A percentile compares a stretch with the other conserved stretches of the same genome.
Evolutionary conservation across 352 stramenopile genomes (phyloP).

Genomic region (Phytophthora rubi): DNA sequence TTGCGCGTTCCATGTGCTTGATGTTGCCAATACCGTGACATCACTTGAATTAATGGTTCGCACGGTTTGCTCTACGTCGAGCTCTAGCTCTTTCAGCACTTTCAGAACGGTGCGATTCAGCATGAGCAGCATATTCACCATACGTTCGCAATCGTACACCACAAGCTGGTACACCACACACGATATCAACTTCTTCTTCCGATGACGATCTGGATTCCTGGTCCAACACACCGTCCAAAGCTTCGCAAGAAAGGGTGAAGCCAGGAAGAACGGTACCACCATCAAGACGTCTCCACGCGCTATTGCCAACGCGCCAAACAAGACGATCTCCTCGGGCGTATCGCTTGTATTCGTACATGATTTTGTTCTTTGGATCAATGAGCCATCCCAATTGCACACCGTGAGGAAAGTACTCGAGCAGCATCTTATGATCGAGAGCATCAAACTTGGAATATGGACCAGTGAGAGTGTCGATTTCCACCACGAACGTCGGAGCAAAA

Average conservation of each 20-base stretch:
- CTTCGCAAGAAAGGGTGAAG: slow-evolving; percentile 24
- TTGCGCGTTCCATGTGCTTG: too few species aligned
- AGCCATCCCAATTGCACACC: slow-evolving; percentile 34
- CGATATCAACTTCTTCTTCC: slow-evolving; percentile 30
- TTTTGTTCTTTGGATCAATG: slow-evolving; percentile 27
- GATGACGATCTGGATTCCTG: slow-evolving; percentile 29
- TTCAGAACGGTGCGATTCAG: slow-evolving; percentile 23
- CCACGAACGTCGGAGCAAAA: slow-evolving; percentile 32
- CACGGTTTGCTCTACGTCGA: slow-evolving; percentile 26
- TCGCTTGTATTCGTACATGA: slow-evolving; percentile 26
- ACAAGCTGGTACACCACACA: background rate
- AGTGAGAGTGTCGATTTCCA: slow-evolving; percentile 33
- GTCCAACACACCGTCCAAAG: slow-evolving; percentile 28
- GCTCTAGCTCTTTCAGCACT: slow-evolving; percentile 12
- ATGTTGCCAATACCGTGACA: too few species aligned
- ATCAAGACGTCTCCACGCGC: slow-evolving; percentile 38
- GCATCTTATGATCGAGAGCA: slow-evolving; percentile 20
- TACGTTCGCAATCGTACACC: slow-evolving; percentile 1
- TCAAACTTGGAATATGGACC: slow-evolving; percentile 17
- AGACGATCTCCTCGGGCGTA: slow-evolving; percentile 16
- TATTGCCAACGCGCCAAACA: slow-evolving; percentile 17
- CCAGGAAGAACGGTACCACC: slow-evolving; percentile 28
- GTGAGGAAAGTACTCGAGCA: slow-evolving; percentile 27
- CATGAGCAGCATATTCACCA: slow-evolving; percentile 13
- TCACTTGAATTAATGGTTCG: slow-evolving; percentile 25